These are phyloP conservation scores for Ogataea hybrid DNA, from an alignment of 1,139 yeast species.

Conservation along the genomic window DNA sequence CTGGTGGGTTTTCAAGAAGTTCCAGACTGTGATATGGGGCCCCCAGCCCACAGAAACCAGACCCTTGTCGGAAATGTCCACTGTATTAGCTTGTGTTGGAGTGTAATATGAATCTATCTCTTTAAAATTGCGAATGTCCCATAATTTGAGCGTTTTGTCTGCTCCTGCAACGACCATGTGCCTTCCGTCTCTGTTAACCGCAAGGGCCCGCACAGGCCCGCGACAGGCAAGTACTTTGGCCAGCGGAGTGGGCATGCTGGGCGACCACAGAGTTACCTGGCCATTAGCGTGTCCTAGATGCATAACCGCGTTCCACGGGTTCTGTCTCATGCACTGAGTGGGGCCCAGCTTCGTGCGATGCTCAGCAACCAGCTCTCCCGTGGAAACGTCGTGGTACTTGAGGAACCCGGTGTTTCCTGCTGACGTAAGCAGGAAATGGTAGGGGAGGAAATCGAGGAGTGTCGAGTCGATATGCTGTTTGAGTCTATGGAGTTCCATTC, in stretches of 20 bases:
- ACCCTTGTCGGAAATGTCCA: constrained; percentile 86
- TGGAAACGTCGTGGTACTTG: constrained; percentile 92
- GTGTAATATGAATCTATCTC: constrained; percentile 69
- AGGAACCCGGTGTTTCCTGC: constrained; percentile 88
- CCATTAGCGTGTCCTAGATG: constrained; percentile 95
- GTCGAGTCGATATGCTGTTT: constrained; percentile 89
- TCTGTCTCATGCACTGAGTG: constrained; percentile 81
- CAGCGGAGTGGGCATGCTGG: constrained; percentile 81
- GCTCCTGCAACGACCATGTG: constrained; percentile 95
- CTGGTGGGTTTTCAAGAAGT: constrained; percentile 61
- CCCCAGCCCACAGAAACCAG: constrained; percentile 90
- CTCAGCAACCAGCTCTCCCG: constrained; percentile 85
- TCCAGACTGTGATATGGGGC: constrained; percentile 89
- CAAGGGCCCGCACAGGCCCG: constrained; percentile 85
- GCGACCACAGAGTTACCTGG: constrained; percentile 91
- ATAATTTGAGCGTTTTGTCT: constrained; percentile 79
- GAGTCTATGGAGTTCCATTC: constrained; percentile 87
- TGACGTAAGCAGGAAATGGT: constrained; percentile 82
- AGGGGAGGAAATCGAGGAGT: constrained; percentile 82
- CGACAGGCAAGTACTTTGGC: constrained; percentile 77
- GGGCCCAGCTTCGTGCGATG: constrained; percentile 88
- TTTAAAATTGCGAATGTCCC: constrained; percentile 89
- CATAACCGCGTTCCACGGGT: constrained; percentile 94
- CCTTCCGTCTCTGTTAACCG: constrained; percentile 87
- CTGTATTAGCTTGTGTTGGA: constrained; percentile 83